phyloP scores from a whole-genome alignment of 805 yeast species.

The Candida qinlingensis region DNA sequence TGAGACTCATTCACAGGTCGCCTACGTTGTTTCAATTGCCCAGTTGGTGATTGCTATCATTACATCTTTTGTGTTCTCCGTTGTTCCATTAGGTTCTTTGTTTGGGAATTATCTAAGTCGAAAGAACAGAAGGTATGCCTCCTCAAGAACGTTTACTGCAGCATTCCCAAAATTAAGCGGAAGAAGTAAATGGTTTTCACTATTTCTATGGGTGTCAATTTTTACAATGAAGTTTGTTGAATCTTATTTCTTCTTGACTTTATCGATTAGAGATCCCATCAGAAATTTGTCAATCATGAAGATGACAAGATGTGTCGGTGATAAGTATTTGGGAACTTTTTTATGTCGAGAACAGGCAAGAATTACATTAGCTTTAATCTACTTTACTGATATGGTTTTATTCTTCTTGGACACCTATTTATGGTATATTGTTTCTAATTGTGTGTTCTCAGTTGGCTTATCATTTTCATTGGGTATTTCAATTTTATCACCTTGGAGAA shows the following conservation, averaged over 20 bases:
- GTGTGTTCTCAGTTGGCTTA: constrained; percentile 62
- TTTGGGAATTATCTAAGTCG: constrained; percentile 37
- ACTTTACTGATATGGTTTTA: constrained; percentile 58
- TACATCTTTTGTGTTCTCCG: constrained; percentile 51
- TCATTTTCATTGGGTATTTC: constrained; percentile 78
- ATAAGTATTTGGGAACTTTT: constrained; percentile 43
- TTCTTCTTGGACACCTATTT: constrained; percentile 79
- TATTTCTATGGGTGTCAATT: constrained; percentile 61
- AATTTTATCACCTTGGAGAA: constrained; percentile 86
- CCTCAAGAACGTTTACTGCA: constrained; percentile 57
- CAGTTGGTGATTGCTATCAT: constrained; percentile 56
- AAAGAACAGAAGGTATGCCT: constrained; percentile 43
- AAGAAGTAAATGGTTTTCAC: constrained; percentile 53
- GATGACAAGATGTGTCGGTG: constrained; percentile 61
- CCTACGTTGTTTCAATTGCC: constrained; percentile 39
- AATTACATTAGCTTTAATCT: constrained; percentile 47
- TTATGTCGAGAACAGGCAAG: constrained; percentile 56
- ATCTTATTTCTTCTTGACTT: constrained; percentile 72
- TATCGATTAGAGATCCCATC: constrained; percentile 69
- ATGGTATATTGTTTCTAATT: constrained; percentile 82
- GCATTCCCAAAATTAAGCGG: constrained; percentile 50
- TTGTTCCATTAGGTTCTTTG: constrained; percentile 53
- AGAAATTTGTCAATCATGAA: constrained; percentile 59
- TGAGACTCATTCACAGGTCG: constrained; percentile 31
- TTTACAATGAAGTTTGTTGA: constrained; percentile 66